Evolutionary conservation across 2,329 filamentous ascomycete species (phyloP), one percentile per base, ranked within the genome.

Genomic region (Dothideomycetes sp.): DNA sequence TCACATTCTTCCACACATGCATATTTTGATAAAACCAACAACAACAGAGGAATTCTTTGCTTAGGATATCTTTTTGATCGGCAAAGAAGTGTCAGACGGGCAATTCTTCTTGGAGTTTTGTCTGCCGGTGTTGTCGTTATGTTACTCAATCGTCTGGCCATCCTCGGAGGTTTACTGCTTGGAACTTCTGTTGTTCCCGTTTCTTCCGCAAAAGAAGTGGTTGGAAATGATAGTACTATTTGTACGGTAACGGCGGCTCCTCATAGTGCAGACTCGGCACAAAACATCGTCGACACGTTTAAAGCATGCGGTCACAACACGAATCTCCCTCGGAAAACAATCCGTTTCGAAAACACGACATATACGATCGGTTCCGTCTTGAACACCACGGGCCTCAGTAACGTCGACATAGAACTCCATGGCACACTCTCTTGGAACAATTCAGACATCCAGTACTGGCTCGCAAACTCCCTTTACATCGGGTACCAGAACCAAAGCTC

Each of bases 401-500:
- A 73, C 46, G 61, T 64, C 12, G 63, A 68, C 23, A 60, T 73
- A 33, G 65, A 72, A 41, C 58, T 73, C 33, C 53, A 61, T 19
- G 70, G 70, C 5, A 71, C 60, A 4, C 58, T 71, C 3, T 49
- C 70, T 45, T 65, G 60, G 62, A 49, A 54, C 23, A 38, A 41
- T 16, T 60, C 56, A 0, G 49, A 65, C 35, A 65, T 74, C 7
- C 46, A 58, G 5, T 75, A 74, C 54, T 76, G 71, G 71, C 62
- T 71, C 1, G 60, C 60, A 8, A 59, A 70, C 25, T 71, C 68
- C 5, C 61, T 74, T 45, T 61, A 66, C 0, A 60, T 75, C 6
- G 68, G 65, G 4, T 75, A 71, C 50, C 71, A 76, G 52, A 73
- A 76, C 46, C 71, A 74, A 45, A 69, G 64, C 11, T 70, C 69